A percentile compares a stretch with the other conserved stretches of the same genome.
Evolutionary conservation across 1,284 basidiomycete species (phyloP).

Genomic region (Boletus subluridellus): DNA sequence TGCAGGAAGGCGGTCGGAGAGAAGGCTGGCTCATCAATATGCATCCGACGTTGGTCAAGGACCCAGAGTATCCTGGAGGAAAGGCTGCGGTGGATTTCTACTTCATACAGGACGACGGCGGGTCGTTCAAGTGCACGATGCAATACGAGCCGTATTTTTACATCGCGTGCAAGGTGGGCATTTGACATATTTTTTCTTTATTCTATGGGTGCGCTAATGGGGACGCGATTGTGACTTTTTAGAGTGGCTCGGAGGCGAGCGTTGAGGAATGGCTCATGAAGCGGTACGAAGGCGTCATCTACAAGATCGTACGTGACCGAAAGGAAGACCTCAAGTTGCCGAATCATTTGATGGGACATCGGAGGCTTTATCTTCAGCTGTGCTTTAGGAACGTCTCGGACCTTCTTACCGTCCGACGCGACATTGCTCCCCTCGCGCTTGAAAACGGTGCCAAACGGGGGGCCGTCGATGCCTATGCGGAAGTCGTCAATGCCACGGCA

Average conservation of each 20-base stretch:
- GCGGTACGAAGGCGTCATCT: conserved; percentile 86
- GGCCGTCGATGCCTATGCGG: conserved; percentile 96
- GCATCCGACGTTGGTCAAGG: conserved; percentile 93
- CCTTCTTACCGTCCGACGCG: conserved; percentile 82
- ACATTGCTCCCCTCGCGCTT: conserved; percentile 85
- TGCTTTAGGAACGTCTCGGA: conserved; percentile 93
- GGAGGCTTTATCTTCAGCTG: conserved; percentile 84
- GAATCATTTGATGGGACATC: conserved; percentile 93
- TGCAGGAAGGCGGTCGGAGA: conserved; percentile 68
- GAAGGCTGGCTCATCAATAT: conserved; percentile 98
- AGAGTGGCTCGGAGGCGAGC: conserved; percentile 84
- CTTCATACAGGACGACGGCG: conserved; percentile 96
- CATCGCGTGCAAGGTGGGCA: conserved; percentile 81
- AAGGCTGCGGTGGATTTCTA: conserved; percentile 94
- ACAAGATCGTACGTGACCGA: conserved; percentile 72
- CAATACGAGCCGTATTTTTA: conserved; percentile 95
- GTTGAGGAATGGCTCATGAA: conserved; percentile 97
- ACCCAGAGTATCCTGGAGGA: conserved; percentile 75
- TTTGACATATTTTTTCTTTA: background rate
- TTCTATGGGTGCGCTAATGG: background rate
- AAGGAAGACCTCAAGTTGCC: conserved; percentile 96
- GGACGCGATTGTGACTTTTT: background rate
- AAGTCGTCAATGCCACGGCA: conserved; percentile 84
- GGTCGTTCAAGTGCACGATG: conserved; percentile 93
- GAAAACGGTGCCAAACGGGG: conserved; percentile 92